Conservation (phyloP, 306 rosid genomes). For the Acacia acuminata region DNA sequence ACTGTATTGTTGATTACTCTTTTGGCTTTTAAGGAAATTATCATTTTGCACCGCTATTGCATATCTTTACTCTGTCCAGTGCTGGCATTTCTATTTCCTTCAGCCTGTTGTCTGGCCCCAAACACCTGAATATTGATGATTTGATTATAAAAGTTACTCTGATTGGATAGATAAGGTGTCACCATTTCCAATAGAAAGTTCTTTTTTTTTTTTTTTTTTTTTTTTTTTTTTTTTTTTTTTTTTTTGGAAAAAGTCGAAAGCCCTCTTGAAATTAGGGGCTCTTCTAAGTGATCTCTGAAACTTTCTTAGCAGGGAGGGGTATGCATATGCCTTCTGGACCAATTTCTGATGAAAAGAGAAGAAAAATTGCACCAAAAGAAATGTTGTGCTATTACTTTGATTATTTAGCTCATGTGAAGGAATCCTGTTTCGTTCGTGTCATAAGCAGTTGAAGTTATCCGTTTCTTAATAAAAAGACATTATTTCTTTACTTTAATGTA, state of each 20-base stretch:
- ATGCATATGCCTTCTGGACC: background rate
- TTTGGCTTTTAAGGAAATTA: background rate
- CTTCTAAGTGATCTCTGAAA: background rate
- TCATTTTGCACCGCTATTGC: background rate
- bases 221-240: too few relatives aligned
- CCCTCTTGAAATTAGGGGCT: background rate
- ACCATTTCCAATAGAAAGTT: background rate
- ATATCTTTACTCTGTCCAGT: background rate
- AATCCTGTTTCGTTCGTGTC: background rate
- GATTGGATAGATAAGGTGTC: background rate
- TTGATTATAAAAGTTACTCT: constrained; percentile 18
- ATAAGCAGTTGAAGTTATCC: background rate
- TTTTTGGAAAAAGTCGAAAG: background rate
- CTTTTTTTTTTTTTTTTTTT: too few relatives aligned
- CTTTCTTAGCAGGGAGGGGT: background rate
- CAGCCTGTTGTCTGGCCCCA: background rate
- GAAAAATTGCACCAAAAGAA: background rate
- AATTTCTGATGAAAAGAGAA: background rate
- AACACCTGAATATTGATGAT: background rate
- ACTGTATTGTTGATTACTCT: background rate
- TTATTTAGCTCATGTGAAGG: background rate
- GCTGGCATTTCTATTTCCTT: background rate
- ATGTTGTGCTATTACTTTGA: background rate
- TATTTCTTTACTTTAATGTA: background rate
- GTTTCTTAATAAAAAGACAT: background rate